Evolutionary conservation across 2,329 filamentous ascomycete species (phyloP), one percentile per base, ranked within the genome.

Genomic region (Calonectria naviculata): DNA sequence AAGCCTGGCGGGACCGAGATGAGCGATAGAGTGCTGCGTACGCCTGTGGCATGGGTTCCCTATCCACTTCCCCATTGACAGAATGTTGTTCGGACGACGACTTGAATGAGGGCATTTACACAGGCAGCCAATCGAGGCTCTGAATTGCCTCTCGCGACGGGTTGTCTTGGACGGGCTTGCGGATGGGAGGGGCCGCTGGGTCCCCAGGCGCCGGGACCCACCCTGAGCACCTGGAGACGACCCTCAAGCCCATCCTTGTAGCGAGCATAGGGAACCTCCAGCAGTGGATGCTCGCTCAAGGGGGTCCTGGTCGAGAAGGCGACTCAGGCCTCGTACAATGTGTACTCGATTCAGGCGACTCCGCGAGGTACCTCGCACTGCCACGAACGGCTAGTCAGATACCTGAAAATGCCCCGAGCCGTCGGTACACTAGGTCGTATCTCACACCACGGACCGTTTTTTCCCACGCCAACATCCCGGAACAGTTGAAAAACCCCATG

Each of bases 401-500:
- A 34, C 56, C 38, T 31, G 26, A 28, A 21, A 34, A 29, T 15
- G n/a, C 13, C n/a, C 52, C 47, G 19, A 21, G 21, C 19, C 26
- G 46, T 58, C 38, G 49, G 69, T 70, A 70, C 63, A 58, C n/a
- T 4, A 36, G 29, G 47, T 63, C 60, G 54, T 41, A 38, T 29
- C 21, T 24, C 34, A n/a, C 56, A 41, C 49, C 49, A 44, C 58
- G 44, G 61, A 26, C 66, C 58, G 44, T 44, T 44, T 41, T 49
- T 65, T 46, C 46, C 13, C 15, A 41, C 34, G 41, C 46, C 58
- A 58, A 58, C 63, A 52, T 60, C 67, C 67, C 68, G 52, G 49
- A 62, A 64, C 56, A 68, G 68, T 69, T 75, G 54, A 77, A 76
- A 78, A 75, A 73, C 68, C 75, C 70, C 64, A 65, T 64, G 56